Conservation (phyloP, 2,329 filamentous ascomycete genomes). For the Apiospora sp. region DNA sequence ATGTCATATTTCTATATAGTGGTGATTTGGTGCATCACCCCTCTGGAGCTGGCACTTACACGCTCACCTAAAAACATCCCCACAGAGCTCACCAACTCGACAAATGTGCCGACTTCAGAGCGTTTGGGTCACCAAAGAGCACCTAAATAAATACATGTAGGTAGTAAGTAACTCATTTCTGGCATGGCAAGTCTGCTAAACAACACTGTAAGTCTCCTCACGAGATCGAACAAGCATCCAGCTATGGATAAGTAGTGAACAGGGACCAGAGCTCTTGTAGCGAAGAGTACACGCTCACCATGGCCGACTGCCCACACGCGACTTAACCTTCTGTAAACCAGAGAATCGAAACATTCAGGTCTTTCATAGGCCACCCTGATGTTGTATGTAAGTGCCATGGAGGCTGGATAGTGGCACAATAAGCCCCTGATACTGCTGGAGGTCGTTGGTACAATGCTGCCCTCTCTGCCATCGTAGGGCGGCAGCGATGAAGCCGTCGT, state of each 20-base stretch:
- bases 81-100: not conserved
- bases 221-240: not conserved
- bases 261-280: not conserved
- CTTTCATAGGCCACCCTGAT: not conserved
- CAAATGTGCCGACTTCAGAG: not conserved
- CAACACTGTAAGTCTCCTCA: not conserved
- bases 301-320: not conserved
- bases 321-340: not conserved
- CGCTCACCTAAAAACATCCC: not conserved
- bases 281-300: not conserved
- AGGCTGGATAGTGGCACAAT: not conserved
- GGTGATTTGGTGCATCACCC: not conserved
- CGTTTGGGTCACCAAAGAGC: too few relatives aligned
- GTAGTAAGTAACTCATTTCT: not conserved
- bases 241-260: not conserved
- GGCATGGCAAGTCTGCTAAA: not conserved
- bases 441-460: not conserved
- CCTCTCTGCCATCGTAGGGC: not conserved
- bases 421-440: not conserved
- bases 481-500: not conserved
- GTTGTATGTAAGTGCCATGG: not conserved
- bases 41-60: not conserved
- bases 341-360: not conserved
- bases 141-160: too few relatives aligned
- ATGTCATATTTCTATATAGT: not conserved